phyloP scores from a whole-genome alignment of 2,329 filamentous ascomycete genomes.

The Colletotrichum destructivum region DNA sequence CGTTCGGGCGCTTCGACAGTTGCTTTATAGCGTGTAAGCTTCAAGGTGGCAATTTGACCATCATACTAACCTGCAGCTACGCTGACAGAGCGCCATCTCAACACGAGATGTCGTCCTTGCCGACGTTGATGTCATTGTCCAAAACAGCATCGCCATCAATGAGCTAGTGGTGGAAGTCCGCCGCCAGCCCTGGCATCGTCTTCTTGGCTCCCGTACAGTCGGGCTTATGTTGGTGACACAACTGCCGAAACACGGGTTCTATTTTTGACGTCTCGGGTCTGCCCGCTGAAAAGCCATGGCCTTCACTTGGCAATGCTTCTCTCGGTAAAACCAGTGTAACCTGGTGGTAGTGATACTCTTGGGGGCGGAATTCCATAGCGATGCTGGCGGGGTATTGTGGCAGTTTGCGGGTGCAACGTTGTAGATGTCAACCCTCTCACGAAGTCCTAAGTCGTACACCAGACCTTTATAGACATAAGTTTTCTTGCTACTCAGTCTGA shows the following conservation, averaged over 20 bases:
- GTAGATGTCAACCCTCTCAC: not conserved
- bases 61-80: not conserved
- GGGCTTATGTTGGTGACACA: not conserved
- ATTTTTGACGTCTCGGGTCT: not conserved
- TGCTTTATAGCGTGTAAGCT: not conserved
- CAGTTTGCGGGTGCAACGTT: conserved; percentile 9
- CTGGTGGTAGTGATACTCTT: not conserved
- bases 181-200: not conserved
- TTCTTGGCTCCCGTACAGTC: not conserved
- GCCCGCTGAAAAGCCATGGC: not conserved
- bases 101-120: conserved; percentile 2
- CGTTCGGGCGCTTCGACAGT: not conserved
- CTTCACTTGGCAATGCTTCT: not conserved
- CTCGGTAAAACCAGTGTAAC: conserved; percentile 9
- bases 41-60: not conserved
- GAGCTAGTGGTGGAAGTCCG: conserved; percentile 2
- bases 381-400: not conserved
- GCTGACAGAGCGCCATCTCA: conserved; percentile 16
- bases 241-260: not conserved
- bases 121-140: not conserved
- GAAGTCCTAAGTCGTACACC: not conserved
- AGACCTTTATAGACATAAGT: not conserved
- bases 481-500: not conserved
- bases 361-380: conserved; percentile 10
- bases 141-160: not conserved